Percentiles rank a stretch among this genome's conserved stretches.
Conservation (phyloP, 257 asterid genomes). For the Jasminum sambac region DNA sequence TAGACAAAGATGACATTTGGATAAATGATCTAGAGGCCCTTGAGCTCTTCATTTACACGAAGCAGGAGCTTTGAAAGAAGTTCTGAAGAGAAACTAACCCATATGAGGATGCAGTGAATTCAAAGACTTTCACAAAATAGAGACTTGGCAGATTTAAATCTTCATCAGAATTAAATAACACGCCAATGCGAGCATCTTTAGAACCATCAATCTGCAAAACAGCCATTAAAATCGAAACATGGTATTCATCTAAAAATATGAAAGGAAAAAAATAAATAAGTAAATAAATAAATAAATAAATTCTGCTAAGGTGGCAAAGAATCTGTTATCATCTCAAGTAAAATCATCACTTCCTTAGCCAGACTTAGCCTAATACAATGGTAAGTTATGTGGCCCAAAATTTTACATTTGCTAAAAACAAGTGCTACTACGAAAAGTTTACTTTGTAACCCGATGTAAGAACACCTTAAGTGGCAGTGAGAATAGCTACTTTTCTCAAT, state of each 20-base stretch:
- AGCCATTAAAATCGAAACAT: slow-evolving; percentile 21
- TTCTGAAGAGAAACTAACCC: slow-evolving; percentile 51
- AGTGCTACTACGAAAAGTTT: neutral
- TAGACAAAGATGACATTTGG: neutral
- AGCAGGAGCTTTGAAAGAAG: slow-evolving; percentile 10
- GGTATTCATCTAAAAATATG: slow-evolving; percentile 13
- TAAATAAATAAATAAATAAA: neutral
- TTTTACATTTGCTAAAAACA: neutral
- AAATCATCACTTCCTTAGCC: slow-evolving; percentile 13
- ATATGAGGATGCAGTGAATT: slow-evolving; percentile 67
- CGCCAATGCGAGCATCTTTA: slow-evolving; percentile 74
- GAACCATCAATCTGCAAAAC: slow-evolving; percentile 77
- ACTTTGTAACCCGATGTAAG: neutral
- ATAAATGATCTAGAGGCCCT: slow-evolving; percentile 11
- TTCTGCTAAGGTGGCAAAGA: slow-evolving; percentile 12
- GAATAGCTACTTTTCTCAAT: neutral
- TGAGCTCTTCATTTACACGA: slow-evolving; percentile 2
- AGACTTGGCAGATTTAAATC: slow-evolving; percentile 52
- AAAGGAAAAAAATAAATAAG: neutral
- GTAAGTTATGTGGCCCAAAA: neutral
- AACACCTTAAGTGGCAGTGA: neutral
- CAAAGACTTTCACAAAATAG: slow-evolving; percentile 61
- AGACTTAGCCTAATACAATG: neutral
- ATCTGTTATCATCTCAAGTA: slow-evolving; percentile 17
- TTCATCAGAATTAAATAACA: slow-evolving; percentile 61